Base-by-base conservation (phyloP, 345 rosid species). In the Trapa incisa region DNA sequence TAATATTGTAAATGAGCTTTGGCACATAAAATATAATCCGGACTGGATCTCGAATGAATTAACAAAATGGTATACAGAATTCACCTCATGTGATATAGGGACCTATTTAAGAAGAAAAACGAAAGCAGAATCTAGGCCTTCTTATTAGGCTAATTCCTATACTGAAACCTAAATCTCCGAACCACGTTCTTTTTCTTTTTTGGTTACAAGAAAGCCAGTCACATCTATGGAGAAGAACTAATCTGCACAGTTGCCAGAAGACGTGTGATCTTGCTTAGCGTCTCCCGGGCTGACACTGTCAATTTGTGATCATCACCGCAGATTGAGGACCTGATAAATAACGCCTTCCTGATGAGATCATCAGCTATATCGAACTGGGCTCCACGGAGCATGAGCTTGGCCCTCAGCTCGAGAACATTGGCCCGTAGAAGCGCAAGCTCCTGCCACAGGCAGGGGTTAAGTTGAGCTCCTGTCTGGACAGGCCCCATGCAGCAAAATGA, bases 371-470 rank as follows among this genome's bases (percentile, higher is more conserved):
- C 87, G 22, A 86, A 89, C 66, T 86, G 89, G 0, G 96, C 96
- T 0, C 99, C 99, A 37, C 91, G 78, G 70, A 87, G 70, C 97
- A 91, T 89, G 53, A 94, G 74, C 79, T 94, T 94, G 66, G 97
- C 89, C 74, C 99, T 74, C 33, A 93, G 89, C 79, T 94, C 99
- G 35, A 94, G 84, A 75, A 94, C 96, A 0, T 86, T 85, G 56
- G 97, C 99, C 76, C 97, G 85, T 38, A 81, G 72, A 11, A 94
- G 74, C 1, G 97, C 99, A 65, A 94, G 84, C 61, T 94, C 99
- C 86, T 91, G 87, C 97, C 97, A 94, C 5, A 94, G 86, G 47
- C 70, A 75, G 11, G 99, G 99, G 82, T 88, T 89, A 71, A 91
- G 70, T 77, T 91, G 96, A 3, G 99, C 99, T 29, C 82, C 87